Conservation (phyloP, 352 stramenopile species). For the Pythium angustatum region DNA sequence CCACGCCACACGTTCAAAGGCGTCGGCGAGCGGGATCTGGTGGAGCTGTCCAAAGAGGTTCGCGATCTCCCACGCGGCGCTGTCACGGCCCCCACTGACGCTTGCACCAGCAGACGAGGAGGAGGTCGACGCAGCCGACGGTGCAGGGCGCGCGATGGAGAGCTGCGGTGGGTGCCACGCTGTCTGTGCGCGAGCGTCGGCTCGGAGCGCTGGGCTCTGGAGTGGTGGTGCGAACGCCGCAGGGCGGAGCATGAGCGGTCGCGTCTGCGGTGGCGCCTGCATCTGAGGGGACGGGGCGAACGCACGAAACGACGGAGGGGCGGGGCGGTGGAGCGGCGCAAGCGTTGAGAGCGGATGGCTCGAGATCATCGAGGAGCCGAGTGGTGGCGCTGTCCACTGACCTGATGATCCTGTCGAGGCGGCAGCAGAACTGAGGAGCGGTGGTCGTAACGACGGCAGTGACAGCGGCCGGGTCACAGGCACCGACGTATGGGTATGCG, state of each 20-base stretch:
- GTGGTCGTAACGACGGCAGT: slow-evolving; percentile 13
- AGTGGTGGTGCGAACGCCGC: not conserved
- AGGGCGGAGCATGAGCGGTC: not conserved
- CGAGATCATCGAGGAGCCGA: not conserved
- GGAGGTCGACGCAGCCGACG: not conserved
- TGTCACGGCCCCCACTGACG: not conserved
- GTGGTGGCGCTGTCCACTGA: slow-evolving; percentile 16
- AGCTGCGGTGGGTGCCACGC: not conserved
- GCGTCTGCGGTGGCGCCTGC: not conserved
- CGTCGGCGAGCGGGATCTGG: slow-evolving; percentile 12
- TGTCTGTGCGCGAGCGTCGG: not conserved
- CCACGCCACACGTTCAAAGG: slow-evolving; percentile 5
- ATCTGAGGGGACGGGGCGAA: not conserved
- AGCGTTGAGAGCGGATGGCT: not conserved
- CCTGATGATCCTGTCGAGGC: not conserved
- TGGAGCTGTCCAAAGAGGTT: slow-evolving; percentile 7
- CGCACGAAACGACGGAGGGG: not conserved
- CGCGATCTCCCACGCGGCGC: slow-evolving; percentile 12
- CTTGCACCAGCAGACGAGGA: too few species aligned
- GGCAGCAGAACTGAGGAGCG: not conserved
- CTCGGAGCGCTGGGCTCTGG: not conserved
- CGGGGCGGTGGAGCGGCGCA: not conserved
- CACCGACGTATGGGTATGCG: not conserved
- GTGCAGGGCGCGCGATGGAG: not conserved
- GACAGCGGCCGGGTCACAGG: not conserved